phyloP scores from a whole-genome alignment of 306 rosid species.

The Vachellia collinsii region DNA sequence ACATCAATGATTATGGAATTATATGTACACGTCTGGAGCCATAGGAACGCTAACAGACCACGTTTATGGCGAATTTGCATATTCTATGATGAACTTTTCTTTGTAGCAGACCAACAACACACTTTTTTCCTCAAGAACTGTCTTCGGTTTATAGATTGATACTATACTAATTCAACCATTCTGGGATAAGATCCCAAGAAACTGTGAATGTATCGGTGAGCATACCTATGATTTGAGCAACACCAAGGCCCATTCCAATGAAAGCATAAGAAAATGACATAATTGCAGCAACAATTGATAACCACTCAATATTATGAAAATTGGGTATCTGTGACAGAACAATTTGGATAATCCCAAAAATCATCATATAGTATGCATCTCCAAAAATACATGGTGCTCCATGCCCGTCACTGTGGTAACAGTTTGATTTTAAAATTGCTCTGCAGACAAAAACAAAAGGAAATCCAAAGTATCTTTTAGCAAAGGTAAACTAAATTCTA shows the following conservation, averaged over 20 bases:
- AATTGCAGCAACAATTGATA: slow-evolving; percentile 73
- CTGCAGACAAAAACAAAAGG: slow-evolving; percentile 42
- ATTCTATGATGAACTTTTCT: not conserved
- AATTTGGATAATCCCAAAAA: slow-evolving; percentile 63
- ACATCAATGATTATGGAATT: slow-evolving; percentile 32
- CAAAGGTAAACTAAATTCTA: slow-evolving; percentile 21
- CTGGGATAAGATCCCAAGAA: slow-evolving; percentile 16
- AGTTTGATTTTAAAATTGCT: slow-evolving; percentile 50
- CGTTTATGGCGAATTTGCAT: not conserved
- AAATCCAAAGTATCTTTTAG: slow-evolving; percentile 5
- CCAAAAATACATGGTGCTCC: slow-evolving; percentile 41
- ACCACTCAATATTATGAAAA: slow-evolving; percentile 73
- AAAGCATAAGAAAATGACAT: slow-evolving; percentile 77
- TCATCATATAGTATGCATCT: slow-evolving; percentile 52
- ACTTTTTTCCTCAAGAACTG: not conserved
- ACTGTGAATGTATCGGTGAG: not conserved
- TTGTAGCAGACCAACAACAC: not conserved
- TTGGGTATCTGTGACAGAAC: slow-evolving; percentile 78
- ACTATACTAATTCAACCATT: slow-evolving; percentile 12
- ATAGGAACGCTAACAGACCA: not conserved
- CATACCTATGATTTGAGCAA: slow-evolving; percentile 46
- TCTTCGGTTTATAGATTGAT: not conserved
- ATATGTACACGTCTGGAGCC: not conserved
- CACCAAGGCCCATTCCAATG: slow-evolving; percentile 66
- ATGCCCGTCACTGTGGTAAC: slow-evolving; percentile 44